Base-by-base conservation (phyloP, 2,329 filamentous ascomycete genomes). In the Exserohilum rostratum region DNA sequence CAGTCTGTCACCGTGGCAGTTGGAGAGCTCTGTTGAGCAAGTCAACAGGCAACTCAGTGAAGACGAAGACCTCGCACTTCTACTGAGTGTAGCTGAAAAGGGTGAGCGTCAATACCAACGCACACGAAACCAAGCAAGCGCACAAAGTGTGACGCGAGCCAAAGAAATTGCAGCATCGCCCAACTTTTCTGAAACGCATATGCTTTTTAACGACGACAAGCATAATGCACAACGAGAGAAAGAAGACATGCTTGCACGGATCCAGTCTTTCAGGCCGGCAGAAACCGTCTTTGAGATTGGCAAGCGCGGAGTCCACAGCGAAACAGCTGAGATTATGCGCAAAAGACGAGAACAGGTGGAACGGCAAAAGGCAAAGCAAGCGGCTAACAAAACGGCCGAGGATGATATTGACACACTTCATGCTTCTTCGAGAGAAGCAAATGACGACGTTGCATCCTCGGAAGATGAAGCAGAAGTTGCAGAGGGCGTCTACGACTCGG, bases 281-380 rank as follows among this genome's bases (percentile, higher is more conserved):
- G 95, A 99, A 76, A 98, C 93, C 0, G 91, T 99, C n/a, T 99
- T 99, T 66, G 95, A 99, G 75, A 88, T 97, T 59, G 90, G 90
- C 6, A 86, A 88, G 64, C 85, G 87, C 57, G 89, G 87, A 61
- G 82, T 80, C 2, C 81, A 80, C 44, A 69, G 67, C 35, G 87
- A 89, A 69, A 88, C 89, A 6, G 89, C 88, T 2, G 88, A 91
- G 57, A 80, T 93, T 29, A 91, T 95, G 85, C 87, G 86, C 65
- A 83, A 87, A 43, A 83, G 89, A 69, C 84, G 88, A 68, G 85
- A 85, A 72, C 88, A 83, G 72, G 91, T 89, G 55, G 88, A 83
- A 49, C 87, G 82, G 40, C 86, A 72, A 83, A 73, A 72, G 40
- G 62, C 64, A 38, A 75, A 75, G 57, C 71, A 77, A 39, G 71